Percentiles rank a stretch among this genome's conserved stretches.
Conservation (phyloP, 495 filamentous ascomycete genomes). For the Copromyces sp. region DNA sequence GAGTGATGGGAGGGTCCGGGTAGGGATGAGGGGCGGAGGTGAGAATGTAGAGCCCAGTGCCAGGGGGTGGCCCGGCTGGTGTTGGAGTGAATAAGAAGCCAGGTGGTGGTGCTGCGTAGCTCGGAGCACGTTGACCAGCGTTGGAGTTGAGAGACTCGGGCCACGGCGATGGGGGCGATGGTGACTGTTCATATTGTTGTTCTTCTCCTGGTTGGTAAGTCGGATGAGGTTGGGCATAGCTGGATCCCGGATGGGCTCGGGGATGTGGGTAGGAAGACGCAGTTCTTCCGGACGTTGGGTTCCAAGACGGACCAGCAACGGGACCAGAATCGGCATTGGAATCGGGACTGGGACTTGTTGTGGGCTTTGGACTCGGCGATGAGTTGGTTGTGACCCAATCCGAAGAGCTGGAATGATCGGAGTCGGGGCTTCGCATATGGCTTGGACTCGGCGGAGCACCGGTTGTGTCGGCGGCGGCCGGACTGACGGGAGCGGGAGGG, state of each 20-base stretch:
- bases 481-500: not conserved
- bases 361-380: not conserved
- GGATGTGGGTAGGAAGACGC: not conserved
- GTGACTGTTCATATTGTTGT: not conserved
- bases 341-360: not conserved
- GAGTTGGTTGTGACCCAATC: not conserved
- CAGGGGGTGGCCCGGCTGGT: not conserved
- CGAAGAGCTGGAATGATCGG: not conserved
- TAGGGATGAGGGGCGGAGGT: not conserved
- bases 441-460: not conserved
- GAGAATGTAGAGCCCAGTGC: not conserved
- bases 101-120: not conserved
- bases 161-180: not conserved
- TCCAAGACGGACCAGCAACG: not conserved
- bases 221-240: not conserved
- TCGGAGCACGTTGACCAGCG: not conserved
- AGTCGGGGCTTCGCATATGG: not conserved
- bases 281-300: no score
- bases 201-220: not conserved
- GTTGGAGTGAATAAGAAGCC: not conserved
- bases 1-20: not conserved
- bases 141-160: not conserved
- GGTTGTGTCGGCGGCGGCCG: not conserved
- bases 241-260: not conserved
- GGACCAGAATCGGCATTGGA: no score